Evolutionary conservation across 2,329 filamentous ascomycete species (phyloP).

Genomic region (Immersiporthe knoxdaviesiana): DNA sequence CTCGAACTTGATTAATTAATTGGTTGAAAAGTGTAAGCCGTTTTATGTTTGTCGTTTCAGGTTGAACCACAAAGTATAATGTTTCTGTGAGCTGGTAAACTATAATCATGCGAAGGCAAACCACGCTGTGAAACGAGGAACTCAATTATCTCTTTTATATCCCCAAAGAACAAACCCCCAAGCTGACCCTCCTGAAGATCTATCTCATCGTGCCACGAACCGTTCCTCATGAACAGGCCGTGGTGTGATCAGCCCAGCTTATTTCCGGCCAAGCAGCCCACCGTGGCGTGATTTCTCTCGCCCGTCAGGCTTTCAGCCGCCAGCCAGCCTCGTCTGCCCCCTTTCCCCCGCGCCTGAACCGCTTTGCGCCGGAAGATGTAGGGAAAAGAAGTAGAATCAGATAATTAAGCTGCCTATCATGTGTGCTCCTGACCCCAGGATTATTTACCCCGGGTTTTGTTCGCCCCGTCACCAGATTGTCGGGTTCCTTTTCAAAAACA

Average conservation of each 20-base stretch:
- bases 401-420: no score
- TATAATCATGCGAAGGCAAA: no score
- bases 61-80: neutral
- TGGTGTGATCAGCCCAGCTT: slow-evolving; percentile 22
- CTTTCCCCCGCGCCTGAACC: neutral
- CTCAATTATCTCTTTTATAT: slow-evolving; percentile 19
- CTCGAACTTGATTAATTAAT: neutral
- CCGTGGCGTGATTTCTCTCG: slow-evolving; percentile 24
- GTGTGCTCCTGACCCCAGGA: neutral
- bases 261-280: slow-evolving; percentile 23
- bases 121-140: neutral
- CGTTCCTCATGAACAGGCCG: neutral
- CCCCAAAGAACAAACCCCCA: neutral
- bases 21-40: neutral
- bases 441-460: slow-evolving; percentile 21
- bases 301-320: neutral
- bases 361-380: neutral
- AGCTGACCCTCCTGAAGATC: neutral
- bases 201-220: slow-evolving; percentile 15
- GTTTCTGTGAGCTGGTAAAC: no score
- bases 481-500: slow-evolving; percentile 14
- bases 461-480: slow-evolving; percentile 28
- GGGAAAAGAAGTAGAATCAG: neutral
- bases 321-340: neutral
- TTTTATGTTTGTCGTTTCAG: no score